phyloP scores from a whole-genome alignment of 2,329 filamentous ascomycete species.

The Proliferodiscus dingleyae region DNA sequence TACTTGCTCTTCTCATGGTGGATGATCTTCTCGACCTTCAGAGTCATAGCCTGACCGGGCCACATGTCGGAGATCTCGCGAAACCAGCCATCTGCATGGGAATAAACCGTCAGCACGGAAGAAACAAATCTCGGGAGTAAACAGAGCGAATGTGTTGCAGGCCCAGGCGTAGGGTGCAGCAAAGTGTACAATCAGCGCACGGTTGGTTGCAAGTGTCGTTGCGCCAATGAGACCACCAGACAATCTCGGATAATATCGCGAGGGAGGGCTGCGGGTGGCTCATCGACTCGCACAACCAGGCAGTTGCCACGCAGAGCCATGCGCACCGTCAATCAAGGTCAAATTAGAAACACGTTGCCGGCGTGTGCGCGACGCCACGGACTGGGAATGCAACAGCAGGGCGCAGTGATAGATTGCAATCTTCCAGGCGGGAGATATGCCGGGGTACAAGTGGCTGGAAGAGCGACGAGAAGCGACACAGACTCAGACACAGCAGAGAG shows the following conservation, averaged over 20 bases:
- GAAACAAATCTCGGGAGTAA: neutral
- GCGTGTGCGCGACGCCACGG: neutral
- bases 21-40: conserved; percentile 94
- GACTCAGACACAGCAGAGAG: neutral
- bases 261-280: neutral
- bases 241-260: conserved; percentile 9
- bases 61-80: conserved; percentile 98
- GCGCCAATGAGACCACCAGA: neutral
- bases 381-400: neutral
- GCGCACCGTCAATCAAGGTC: neutral
- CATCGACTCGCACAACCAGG: neutral
- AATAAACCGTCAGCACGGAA: conserved; percentile 12
- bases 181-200: too few species aligned
- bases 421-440: neutral
- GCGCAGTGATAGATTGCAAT: neutral
- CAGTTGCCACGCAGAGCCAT: neutral
- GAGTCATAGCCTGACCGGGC: conserved; percentile 97
- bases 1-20: conserved; percentile 99
- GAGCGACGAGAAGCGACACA: too few species aligned
- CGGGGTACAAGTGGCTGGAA: too few species aligned
- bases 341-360: neutral
- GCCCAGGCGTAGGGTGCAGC: too few species aligned
- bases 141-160: neutral
- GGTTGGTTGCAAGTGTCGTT: conserved; percentile 1
- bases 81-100: conserved; percentile 91